Evolutionary conservation across 495 filamentous ascomycete genomes (phyloP).

Genomic region (Trichocladium uniseriatum): DNA sequence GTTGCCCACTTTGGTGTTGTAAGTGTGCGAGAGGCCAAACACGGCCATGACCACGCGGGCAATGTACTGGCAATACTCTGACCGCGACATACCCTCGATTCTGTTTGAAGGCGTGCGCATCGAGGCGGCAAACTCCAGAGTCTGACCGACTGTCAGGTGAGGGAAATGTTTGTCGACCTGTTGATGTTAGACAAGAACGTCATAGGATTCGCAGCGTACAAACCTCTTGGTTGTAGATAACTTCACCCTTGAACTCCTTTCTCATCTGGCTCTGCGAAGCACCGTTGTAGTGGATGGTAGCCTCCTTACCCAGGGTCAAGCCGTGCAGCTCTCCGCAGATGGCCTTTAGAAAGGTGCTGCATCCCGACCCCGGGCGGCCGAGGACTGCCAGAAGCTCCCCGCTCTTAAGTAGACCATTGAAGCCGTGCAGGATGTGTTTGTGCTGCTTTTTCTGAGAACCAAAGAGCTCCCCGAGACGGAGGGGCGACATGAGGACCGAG

Average conservation of each 20-base stretch:
- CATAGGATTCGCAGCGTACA: neutral
- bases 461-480: slow-evolving; percentile 40
- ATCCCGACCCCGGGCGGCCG: slow-evolving; percentile 54
- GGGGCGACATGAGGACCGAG: slow-evolving; percentile 39
- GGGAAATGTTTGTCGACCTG: slow-evolving; percentile 60
- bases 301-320: slow-evolving; percentile 33
- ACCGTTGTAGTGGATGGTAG: slow-evolving; percentile 44
- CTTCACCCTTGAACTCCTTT: slow-evolving; percentile 54
- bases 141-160: slow-evolving; percentile 58
- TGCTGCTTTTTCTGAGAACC: slow-evolving; percentile 20
- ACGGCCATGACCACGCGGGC: slow-evolving; percentile 62
- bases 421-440: slow-evolving; percentile 56
- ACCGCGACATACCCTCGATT: slow-evolving; percentile 48
- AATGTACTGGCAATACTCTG: slow-evolving; percentile 57
- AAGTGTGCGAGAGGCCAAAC: slow-evolving; percentile 52
- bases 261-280: slow-evolving; percentile 43
- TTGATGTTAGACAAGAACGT: neutral
- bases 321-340: slow-evolving; percentile 58
- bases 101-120: slow-evolving; percentile 63
- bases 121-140: slow-evolving; percentile 52
- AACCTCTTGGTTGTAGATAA: slow-evolving; percentile 43
- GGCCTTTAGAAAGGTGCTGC: slow-evolving; percentile 59
- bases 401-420: slow-evolving; percentile 61
- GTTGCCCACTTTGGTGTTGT: slow-evolving; percentile 75
- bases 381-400: slow-evolving; percentile 78